Base-by-base conservation (phyloP, 192 early-diverging fungal genomes). In the Coemansia sp. region DNA sequence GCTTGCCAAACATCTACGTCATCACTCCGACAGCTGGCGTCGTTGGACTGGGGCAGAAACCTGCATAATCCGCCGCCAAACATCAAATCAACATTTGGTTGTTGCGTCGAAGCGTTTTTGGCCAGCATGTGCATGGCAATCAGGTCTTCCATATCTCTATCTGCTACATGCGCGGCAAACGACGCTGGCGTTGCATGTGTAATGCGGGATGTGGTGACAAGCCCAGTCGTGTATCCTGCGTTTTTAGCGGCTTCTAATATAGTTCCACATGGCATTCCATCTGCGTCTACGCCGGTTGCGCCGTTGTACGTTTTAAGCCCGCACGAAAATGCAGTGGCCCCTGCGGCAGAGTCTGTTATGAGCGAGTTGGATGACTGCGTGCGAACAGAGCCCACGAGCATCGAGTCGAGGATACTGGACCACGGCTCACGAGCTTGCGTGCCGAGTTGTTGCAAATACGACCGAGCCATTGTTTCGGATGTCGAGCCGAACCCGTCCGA, bases 401-500 rank as follows among this genome's bases (percentile, higher is more conserved):
- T 68, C 11, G 46, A 52, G 51, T 87, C 86, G 3, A 87, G 69
- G 0, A 73, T 47, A 44, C 83, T 71, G 20, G 72, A 56, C 64
- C 71, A 66, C 11, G 51, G 26, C 21, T 31, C 31, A 7, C 5
- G 31, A 8, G 31, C 0, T 0, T 31, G 0, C 6, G 28, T 4
- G 8, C 49, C 37, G 14, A 26, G 8, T 22, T 80, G 60, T 63
- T 69, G 65, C 17, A 60, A 42, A 44, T 51, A 84, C 19, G 72
- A 68, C n/a, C 86, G 75, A 0, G 85, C 87, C 61, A 85, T 75
- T 6, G 86, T 71, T 50, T 86, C 83, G 7, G 84, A 85, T 1
- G 87, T 75, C 31, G 81, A 57, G 6, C 87, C 87, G 64, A 88
- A 87, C 0, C 86, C 86, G 61, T 88, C 87, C 0, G 84, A 83